Percentiles rank a stretch among this genome's conserved stretches.
Evolutionary conservation across 2,329 filamentous ascomycete species (phyloP).

Genomic region (Rasamsonia emersonii): DNA sequence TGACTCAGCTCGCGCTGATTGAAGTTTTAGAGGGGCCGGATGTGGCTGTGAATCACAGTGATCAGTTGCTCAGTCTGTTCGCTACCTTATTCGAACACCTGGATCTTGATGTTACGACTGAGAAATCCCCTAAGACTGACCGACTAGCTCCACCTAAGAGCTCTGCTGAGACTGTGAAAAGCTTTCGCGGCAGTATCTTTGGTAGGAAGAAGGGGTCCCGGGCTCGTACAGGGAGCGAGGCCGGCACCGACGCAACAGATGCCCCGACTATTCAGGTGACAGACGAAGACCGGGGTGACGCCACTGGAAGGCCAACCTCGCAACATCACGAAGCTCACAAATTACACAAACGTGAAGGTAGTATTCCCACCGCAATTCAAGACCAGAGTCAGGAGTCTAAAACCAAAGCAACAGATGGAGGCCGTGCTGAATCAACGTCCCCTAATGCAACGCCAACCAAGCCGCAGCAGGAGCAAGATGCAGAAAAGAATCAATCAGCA

Average conservation of each 20-base stretch:
- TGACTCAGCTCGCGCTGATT: constrained; percentile 80
- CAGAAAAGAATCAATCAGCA: constrained; percentile 6
- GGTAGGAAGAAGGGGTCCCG: constrained; percentile 48
- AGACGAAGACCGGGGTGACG: constrained; percentile 42
- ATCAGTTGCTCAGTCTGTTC: constrained; percentile 76
- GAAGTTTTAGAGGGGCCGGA: constrained; percentile 78
- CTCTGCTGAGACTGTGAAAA: constrained; percentile 61
- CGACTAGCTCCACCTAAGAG: constrained; percentile 53
- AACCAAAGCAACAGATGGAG: constrained; percentile 2
- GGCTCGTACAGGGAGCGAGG: constrained; percentile 19
- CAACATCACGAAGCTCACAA: constrained; percentile 13
- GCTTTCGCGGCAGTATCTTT: constrained; percentile 68
- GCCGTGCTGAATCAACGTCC: background rate
- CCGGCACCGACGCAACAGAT: constrained; percentile 15
- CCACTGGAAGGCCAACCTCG: constrained; percentile 23
- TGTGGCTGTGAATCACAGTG: constrained; percentile 77
- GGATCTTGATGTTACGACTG: constrained; percentile 26
- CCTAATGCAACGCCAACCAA: constrained; percentile 2
- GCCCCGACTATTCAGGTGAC: constrained; percentile 72
- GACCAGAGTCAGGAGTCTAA: constrained; percentile 15
- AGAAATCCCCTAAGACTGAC: constrained; percentile 29
- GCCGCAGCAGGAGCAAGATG: constrained; percentile 7
- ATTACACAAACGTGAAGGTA: constrained; percentile 25
- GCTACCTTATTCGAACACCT: constrained; percentile 67
- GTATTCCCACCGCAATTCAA: constrained; percentile 18